These are phyloP conservation scores for Canna indica DNA, from an alignment of 176 grass and related monocot species.

Conservation along the genomic window DNA sequence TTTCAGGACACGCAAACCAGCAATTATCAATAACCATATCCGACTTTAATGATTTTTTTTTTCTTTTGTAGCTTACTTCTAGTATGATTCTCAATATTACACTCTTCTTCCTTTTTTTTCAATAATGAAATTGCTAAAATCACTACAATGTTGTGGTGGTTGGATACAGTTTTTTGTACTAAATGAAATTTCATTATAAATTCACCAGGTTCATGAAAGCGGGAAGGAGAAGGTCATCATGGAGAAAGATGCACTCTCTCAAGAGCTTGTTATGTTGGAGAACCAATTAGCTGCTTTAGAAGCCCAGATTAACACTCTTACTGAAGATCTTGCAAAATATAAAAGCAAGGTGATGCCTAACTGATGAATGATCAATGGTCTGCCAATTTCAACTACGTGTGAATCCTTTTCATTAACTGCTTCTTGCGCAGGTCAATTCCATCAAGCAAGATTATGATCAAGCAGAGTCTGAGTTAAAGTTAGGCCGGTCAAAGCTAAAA, in stretches of 20 bases:
- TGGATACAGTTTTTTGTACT: neutral
- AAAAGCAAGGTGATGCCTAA: slow-evolving; percentile 44
- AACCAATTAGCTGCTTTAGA: slow-evolving; percentile 59
- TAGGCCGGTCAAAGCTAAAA: slow-evolving; percentile 69
- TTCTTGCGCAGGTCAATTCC: slow-evolving; percentile 37
- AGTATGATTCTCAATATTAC: neutral
- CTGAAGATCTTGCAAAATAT: slow-evolving; percentile 45
- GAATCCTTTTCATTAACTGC: neutral
- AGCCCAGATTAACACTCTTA: slow-evolving; percentile 62
- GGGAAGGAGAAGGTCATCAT: slow-evolving; percentile 78
- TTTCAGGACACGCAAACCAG: neutral
- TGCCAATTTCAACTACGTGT: slow-evolving; percentile 15
- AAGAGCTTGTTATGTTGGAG: slow-evolving; percentile 69
- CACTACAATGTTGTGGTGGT: neutral
- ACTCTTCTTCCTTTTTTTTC: neutral
- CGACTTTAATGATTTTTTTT: neutral
- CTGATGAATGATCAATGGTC: neutral
- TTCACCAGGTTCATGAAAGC: slow-evolving; percentile 60
- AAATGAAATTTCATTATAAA: neutral
- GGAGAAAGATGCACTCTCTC: slow-evolving; percentile 85
- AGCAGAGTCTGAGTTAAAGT: slow-evolving; percentile 58
- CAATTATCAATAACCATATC: neutral
- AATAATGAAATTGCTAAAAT: neutral
- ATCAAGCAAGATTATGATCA: slow-evolving; percentile 70
- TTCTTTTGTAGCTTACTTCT: neutral